These are phyloP conservation scores for Podospora didyma DNA, from an alignment of 495 filamentous ascomycete genomes.

Conservation along the genomic window DNA sequence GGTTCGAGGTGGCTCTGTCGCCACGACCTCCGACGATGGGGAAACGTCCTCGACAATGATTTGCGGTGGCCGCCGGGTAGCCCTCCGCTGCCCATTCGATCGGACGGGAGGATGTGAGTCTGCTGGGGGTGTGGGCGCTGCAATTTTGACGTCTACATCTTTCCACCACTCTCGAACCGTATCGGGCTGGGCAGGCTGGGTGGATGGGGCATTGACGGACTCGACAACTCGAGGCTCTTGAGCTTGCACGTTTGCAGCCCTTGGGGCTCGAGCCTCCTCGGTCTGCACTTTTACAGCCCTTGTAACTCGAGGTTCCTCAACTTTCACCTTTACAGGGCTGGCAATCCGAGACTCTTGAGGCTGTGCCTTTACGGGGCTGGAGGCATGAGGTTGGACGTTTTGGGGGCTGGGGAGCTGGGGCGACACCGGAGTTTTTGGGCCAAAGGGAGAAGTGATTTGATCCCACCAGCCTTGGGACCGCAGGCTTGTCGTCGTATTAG, in stretches of 20 bases:
- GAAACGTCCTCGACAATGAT: background rate
- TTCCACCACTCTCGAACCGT: background rate
- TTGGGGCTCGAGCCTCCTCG: too few species aligned
- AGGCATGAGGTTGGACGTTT: background rate
- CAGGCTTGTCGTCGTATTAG: slow-evolving; percentile 42
- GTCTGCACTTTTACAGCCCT: too few species aligned
- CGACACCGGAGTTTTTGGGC: slow-evolving; percentile 14
- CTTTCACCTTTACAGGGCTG: too few species aligned
- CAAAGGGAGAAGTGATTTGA: slow-evolving; percentile 72
- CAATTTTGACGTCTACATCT: background rate
- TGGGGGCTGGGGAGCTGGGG: slow-evolving; percentile 16
- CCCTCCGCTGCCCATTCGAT: background rate
- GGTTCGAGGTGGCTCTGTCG: slow-evolving; percentile 9
- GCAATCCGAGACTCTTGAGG: too few species aligned
- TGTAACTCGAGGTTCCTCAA: too few species aligned
- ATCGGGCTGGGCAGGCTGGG: background rate
- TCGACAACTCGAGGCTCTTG: too few species aligned
- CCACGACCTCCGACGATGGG: background rate
- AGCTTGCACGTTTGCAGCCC: too few species aligned
- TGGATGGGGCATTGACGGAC: slow-evolving; percentile 17
- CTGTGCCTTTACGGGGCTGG: background rate
- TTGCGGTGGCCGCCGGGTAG: background rate
- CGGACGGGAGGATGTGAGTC: background rate
- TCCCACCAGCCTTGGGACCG: slow-evolving; percentile 87
- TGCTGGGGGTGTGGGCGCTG: background rate